Percentiles rank a stretch among this genome's conserved stretches.
Evolutionary conservation across 2,329 filamentous ascomycete species (phyloP).

Genomic region (Aspergillus tubingensis): DNA sequence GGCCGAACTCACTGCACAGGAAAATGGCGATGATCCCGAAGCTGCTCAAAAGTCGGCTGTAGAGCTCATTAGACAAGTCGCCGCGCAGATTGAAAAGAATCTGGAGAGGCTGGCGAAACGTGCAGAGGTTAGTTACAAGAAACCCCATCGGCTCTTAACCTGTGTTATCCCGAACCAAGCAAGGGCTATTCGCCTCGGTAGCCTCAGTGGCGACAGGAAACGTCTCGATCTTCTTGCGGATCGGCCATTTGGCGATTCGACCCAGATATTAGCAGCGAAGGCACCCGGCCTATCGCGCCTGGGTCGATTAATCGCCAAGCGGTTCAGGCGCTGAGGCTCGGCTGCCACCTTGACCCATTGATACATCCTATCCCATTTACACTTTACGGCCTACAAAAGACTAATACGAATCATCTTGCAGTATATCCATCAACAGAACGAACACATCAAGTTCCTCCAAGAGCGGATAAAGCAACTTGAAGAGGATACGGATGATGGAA

Average conservation of each 20-base stretch:
- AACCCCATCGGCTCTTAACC: not conserved
- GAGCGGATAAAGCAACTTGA: constrained; percentile 45
- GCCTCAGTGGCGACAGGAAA: constrained; percentile 2
- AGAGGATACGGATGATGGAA: constrained; percentile 38
- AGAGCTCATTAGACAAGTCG: constrained; percentile 47
- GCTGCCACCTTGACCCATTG: not conserved
- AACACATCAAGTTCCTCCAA: constrained; percentile 45
- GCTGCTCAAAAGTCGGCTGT: constrained; percentile 38
- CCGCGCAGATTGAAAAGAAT: constrained; percentile 60
- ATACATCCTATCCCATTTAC: not conserved
- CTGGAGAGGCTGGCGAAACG: constrained; percentile 45
- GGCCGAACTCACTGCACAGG: constrained; percentile 41
- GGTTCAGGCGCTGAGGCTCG: not conserved
- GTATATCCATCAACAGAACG: constrained; percentile 48
- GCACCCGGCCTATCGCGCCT: not conserved
- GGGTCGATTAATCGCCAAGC: constrained; percentile 1
- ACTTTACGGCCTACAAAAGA: not conserved
- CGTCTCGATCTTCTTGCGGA: constrained; percentile 1
- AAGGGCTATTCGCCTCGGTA: not conserved
- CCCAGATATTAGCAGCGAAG: not conserved
- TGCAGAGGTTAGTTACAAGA: constrained; percentile 42
- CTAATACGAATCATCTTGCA: constrained; percentile 20
- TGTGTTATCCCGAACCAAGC: not conserved
- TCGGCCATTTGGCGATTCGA: constrained; percentile 2
- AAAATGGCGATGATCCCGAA: constrained; percentile 34